These are phyloP conservation scores for Erodium maritimum DNA, from an alignment of 345 rosid species.

Conservation along the genomic window DNA sequence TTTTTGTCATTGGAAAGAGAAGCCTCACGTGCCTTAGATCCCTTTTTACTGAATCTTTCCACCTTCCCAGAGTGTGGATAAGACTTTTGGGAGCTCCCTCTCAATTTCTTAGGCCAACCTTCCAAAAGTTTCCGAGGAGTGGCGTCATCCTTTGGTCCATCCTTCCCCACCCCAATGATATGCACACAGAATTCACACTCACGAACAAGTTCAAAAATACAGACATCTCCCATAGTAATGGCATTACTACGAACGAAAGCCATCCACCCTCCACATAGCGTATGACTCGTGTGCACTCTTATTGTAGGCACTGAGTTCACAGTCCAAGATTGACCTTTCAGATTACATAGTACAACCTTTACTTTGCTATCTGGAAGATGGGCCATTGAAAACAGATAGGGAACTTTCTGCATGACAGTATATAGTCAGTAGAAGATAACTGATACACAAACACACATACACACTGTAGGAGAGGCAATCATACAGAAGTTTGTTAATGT, in stretches of 20 bases:
- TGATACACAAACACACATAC: constrained; percentile 3
- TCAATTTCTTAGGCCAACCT: constrained; percentile 21
- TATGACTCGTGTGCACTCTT: constrained; percentile 52
- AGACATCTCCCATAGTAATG: constrained; percentile 38
- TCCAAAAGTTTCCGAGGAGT: constrained; percentile 14
- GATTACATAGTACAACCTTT: constrained; percentile 38
- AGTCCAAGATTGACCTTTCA: constrained; percentile 42
- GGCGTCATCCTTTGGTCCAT: constrained; percentile 9
- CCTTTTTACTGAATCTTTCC: constrained; percentile 20
- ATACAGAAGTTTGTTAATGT: too few species aligned
- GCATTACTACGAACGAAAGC: constrained; percentile 47
- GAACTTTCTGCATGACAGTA: constrained; percentile 37
- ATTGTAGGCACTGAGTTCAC: constrained; percentile 61
- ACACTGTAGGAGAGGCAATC: neutral
- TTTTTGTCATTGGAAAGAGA: constrained; percentile 11
- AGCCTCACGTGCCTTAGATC: constrained; percentile 12
- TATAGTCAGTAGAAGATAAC: neutral
- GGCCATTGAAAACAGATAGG: constrained; percentile 46
- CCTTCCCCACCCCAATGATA: constrained; percentile 40
- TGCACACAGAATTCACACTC: constrained; percentile 39
- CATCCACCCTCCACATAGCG: constrained; percentile 63
- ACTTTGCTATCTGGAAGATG: constrained; percentile 46
- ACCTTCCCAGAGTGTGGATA: constrained; percentile 22
- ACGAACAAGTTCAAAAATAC: constrained; percentile 40
- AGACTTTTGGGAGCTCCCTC: constrained; percentile 21